phyloP scores from a whole-genome alignment of 768 basidiomycete genomes.

The Hericium erinaceus region DNA sequence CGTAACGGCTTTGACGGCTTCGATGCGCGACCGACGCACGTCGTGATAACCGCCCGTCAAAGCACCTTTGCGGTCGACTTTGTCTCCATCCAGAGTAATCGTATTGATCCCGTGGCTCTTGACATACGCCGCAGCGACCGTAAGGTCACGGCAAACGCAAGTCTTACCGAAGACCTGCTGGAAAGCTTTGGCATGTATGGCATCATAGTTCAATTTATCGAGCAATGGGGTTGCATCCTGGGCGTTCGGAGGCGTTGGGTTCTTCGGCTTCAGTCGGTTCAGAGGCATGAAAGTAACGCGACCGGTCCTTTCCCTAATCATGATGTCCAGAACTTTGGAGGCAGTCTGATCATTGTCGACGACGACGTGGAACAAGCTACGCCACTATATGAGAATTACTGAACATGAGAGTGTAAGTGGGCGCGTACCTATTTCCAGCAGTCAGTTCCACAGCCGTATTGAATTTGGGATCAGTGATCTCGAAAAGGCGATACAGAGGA shows the following conservation, averaged over 20 bases:
- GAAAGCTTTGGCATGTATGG: conserved; percentile 69
- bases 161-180: conserved; percentile 97
- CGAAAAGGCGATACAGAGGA: conserved; percentile 88
- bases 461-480: conserved; percentile 80
- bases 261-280: conserved; percentile 83
- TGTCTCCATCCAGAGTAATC: conserved; percentile 96
- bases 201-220: conserved; percentile 72
- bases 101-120: conserved; percentile 93
- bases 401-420: not conserved
- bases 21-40: conserved; percentile 79
- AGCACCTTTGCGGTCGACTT: conserved; percentile 92
- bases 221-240: conserved; percentile 77
- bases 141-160: conserved; percentile 88
- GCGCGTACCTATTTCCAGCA: conserved; percentile 79
- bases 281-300: conserved; percentile 98
- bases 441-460: conserved; percentile 91
- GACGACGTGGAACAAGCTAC: conserved; percentile 91
- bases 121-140: conserved; percentile 88
- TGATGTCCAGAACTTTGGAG: conserved; percentile 80
- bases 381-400: not conserved
- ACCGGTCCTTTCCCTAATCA: conserved; percentile 89
- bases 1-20: conserved; percentile 70
- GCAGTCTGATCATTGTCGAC: conserved; percentile 96
- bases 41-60: conserved; percentile 97
- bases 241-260: conserved; percentile 53